Evolutionary conservation across 2,329 filamentous ascomycete species (phyloP).

Genomic region (Hymenoscyphus repandus): DNA sequence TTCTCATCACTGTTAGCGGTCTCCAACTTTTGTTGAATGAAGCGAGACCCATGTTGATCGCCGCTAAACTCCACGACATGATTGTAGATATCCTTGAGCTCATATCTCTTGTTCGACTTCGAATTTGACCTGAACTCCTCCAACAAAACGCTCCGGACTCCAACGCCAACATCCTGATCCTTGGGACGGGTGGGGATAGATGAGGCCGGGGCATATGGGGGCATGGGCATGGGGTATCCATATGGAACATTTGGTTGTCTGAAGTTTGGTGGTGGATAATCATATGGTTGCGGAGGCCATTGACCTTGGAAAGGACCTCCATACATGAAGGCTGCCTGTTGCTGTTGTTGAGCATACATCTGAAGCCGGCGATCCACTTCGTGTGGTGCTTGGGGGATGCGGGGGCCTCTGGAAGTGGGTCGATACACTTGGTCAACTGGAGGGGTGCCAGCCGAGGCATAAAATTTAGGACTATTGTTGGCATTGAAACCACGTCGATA

Average conservation of each 20-base stretch:
- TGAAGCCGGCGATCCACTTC: slow-evolving; percentile 28
- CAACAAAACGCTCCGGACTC: slow-evolving; percentile 65
- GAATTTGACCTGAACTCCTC: slow-evolving; percentile 74
- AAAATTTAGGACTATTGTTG: slow-evolving; percentile 29
- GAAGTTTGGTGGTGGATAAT: slow-evolving; percentile 34
- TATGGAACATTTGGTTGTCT: slow-evolving; percentile 32
- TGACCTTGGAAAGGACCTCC: slow-evolving; percentile 33
- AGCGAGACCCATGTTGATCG: slow-evolving; percentile 91
- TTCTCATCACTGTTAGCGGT: slow-evolving; percentile 95
- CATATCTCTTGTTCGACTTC: slow-evolving; percentile 68
- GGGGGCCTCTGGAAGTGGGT: slow-evolving; percentile 25
- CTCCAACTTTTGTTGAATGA: slow-evolving; percentile 90
- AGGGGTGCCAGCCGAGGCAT: slow-evolving; percentile 22
- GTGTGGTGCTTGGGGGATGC: slow-evolving; percentile 22
- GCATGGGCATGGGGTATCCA: slow-evolving; percentile 32
- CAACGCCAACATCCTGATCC: slow-evolving; percentile 37
- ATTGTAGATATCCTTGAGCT: slow-evolving; percentile 82
- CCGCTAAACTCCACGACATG: slow-evolving; percentile 92
- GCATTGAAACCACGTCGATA: slow-evolving; percentile 25
- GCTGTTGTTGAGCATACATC: slow-evolving; percentile 21
- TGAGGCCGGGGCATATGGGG: slow-evolving; percentile 21
- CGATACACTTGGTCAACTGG: slow-evolving; percentile 27
- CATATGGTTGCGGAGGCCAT: slow-evolving; percentile 36
- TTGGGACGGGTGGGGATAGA: slow-evolving; percentile 28
- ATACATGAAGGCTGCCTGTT: slow-evolving; percentile 32